Evolutionary conservation across 805 yeast genomes (phyloP).

Genomic region (Candida multigemmis): DNA sequence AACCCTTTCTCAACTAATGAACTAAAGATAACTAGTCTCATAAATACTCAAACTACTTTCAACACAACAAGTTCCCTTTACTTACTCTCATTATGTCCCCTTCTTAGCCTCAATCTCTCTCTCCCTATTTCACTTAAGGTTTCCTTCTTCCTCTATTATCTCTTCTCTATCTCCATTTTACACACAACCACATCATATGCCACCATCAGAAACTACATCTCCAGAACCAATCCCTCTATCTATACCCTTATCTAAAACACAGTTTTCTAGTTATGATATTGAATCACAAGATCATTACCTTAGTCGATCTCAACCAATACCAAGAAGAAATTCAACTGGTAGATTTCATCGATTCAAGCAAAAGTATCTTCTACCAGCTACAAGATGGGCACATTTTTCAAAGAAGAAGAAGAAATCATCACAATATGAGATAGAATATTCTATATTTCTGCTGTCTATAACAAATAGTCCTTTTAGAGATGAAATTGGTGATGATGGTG

Average conservation of each 20-base stretch:
- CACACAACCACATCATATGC: conserved; percentile 1
- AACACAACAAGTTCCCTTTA: no score
- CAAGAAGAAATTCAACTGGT: conserved; percentile 4
- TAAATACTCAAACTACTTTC: no score
- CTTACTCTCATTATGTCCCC: no score
- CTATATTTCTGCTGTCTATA: conserved; percentile 18
- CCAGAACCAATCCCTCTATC: background rate
- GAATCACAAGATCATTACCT: no score
- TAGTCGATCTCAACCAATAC: conserved; percentile 4
- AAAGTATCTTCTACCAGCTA: conserved; percentile 16
- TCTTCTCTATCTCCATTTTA: no score
- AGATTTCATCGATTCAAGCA: conserved; percentile 11
- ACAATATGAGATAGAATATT: conserved; percentile 24
- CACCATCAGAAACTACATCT: background rate
- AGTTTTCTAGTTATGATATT: no score
- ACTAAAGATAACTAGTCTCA: no score
- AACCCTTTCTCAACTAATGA: no score
- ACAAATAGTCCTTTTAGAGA: conserved; percentile 8
- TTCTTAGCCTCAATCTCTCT: no score
- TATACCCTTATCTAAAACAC: conserved; percentile 3
- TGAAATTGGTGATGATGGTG: conserved; percentile 6
- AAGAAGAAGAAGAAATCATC: conserved; percentile 3
- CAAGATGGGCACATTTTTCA: conserved; percentile 20
- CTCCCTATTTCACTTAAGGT: no score
- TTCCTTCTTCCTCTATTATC: no score